A percentile compares a stretch with the other conserved stretches of the same genome.
Conservation (phyloP, 1,139 yeast species). For the Pichia sp. region DNA sequence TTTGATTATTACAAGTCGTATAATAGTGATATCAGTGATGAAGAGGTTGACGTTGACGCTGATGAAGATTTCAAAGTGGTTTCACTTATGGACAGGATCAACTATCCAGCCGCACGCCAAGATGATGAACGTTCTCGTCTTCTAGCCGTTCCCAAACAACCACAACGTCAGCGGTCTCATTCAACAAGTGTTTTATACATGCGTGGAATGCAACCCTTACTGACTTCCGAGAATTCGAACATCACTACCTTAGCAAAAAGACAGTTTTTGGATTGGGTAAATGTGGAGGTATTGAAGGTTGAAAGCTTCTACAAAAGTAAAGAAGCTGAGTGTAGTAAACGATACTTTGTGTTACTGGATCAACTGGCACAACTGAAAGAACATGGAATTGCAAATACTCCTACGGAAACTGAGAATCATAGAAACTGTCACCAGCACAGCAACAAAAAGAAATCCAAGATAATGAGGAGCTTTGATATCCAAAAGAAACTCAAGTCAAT, state of each 20-base stretch:
- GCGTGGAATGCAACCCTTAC: neutral
- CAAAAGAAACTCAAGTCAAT: too few species aligned
- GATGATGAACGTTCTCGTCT: neutral
- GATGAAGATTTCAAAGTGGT: constrained; percentile 10
- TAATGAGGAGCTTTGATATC: too few species aligned
- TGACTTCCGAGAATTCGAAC: constrained; percentile 11
- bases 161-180: constrained; percentile 6
- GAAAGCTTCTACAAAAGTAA: constrained; percentile 51
- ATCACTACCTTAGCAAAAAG: constrained; percentile 28
- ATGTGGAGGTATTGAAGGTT: constrained; percentile 48
- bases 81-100: constrained; percentile 5
- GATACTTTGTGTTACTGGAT: constrained; percentile 55
- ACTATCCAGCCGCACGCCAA: neutral
- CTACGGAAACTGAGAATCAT: neutral
- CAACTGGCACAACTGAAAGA: constrained; percentile 58
- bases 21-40: too few species aligned
- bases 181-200: constrained; percentile 11
- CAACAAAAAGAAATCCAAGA: neutral
- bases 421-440: neutral
- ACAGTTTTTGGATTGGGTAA: constrained; percentile 56
- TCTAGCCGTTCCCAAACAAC: too few species aligned
- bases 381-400: too few species aligned
- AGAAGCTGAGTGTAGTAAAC: constrained; percentile 52
- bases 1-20: too few species aligned
- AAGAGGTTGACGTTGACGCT: constrained; percentile 2